phyloP scores from a whole-genome alignment of 177 flowering plant species.

The Vitis hybrid region DNA sequence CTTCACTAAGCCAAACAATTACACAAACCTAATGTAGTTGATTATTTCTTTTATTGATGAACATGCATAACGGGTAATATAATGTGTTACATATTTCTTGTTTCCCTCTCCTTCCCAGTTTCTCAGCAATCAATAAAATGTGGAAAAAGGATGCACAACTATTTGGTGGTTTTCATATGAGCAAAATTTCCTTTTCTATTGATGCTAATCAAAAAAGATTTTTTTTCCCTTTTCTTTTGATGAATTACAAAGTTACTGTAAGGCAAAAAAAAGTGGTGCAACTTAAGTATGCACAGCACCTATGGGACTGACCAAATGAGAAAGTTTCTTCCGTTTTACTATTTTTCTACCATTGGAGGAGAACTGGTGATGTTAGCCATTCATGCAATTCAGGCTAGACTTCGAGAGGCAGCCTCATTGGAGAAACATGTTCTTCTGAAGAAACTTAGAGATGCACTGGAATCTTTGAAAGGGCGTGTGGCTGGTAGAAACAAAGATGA shows the following conservation, averaged over 20 bases:
- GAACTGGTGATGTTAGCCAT: not conserved
- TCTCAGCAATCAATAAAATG: not conserved
- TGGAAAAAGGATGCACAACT: not conserved
- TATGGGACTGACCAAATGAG: no score
- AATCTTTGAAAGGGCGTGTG: constrained; percentile 83
- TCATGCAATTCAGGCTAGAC: constrained; percentile 63
- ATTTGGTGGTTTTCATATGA: not conserved
- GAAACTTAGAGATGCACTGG: constrained; percentile 96
- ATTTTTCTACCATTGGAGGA: no score
- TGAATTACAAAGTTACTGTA: not conserved
- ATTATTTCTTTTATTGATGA: not conserved
- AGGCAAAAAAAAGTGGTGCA: not conserved
- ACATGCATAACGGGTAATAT: not conserved
- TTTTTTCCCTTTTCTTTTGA: not conserved
- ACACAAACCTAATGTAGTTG: not conserved
- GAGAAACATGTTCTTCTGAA: constrained; percentile 92
- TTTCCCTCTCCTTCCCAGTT: not conserved
- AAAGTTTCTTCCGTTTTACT: no score
- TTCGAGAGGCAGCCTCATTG: constrained; percentile 79
- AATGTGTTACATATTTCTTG: not conserved
- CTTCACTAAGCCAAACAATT: not conserved
- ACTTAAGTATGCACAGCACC: not conserved
- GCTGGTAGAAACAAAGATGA: constrained; percentile 95
- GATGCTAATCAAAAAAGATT: no score
- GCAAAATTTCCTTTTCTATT: not conserved